Evolutionary conservation across 2,329 filamentous ascomycete species (phyloP), one percentile per base, ranked within the genome.

Genomic region (Xylariaceae sp.): DNA sequence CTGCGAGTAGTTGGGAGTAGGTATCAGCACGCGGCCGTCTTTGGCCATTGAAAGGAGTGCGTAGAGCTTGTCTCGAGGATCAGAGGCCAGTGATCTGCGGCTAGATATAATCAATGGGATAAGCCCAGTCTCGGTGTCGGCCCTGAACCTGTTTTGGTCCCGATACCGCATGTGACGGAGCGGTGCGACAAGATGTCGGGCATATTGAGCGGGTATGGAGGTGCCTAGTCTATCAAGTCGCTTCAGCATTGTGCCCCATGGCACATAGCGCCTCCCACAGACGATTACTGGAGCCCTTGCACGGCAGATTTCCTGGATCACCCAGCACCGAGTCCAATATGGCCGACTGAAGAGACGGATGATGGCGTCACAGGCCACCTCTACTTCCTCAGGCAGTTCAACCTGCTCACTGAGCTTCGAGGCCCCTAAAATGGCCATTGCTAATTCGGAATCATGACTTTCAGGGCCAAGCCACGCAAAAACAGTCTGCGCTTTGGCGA

Each of bases 401-500:
- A 35, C n/a, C 27, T 54, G 52, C 26, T 50, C 13, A 15, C 46
- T 40, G 6, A 40, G 21, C 20, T n/a, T 49, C 20, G 52, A 46
- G 5, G 46, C 52, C 6, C 52, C 52, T 9, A 50, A 26, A 13
- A 46, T 32, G 8, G 24, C 52, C 52, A 55, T 55, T 1, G 52
- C 52, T 21, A 55, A 26, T 11, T 55, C 29, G 3, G 52, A 55
- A 37, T 51, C 41, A 23, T 55, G 21, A 24, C 37, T 44, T 15
- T 33, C 35, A 10, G 51, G 41, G 13, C 60, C 64, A 16, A 66
- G 50, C 64, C 61, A 66, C 26, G 64, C 57, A 16, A 63, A 37
- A 1, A 65, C 60, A 1, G 39, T 36, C 18, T 36, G 29, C 2
- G 64, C 64, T 26, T 56, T 54, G 3, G 37, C 42, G 45, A 62